Evolutionary conservation across 331 rosid species (phyloP), one percentile per base, ranked within the genome.

Genomic region (Quercus tomentella): DNA sequence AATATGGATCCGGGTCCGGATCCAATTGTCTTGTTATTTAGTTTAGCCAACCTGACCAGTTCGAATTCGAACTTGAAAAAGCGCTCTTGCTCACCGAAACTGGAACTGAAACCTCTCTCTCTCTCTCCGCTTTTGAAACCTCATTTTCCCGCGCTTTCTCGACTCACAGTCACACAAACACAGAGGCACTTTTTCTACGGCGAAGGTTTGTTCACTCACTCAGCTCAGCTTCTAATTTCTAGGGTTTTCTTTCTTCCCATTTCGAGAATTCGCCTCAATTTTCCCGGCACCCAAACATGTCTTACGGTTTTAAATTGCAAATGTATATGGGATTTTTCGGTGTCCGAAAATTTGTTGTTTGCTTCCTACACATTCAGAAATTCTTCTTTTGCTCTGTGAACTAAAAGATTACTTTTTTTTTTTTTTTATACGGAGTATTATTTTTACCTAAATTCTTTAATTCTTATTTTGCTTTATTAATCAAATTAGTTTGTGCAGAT

Each of bases 401-500:
- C 23, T 21, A 58, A 58, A 10, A 26, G 45, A 41, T 58, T 7
- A 10, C 22, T 58, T n/a, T 21, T 22, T 58, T 58, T 58, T 8
- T 26, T 26, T 26, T 26, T 26, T 26, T 26, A 26, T 26, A 26
- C 30, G 30, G 30, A 26, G 2, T 41, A 66, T 66, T 33, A 33
- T 66, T 63, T 30, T 7, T 16, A 7, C 16, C 41, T 20, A 15
- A 62, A 62, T 62, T 26, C 70, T 14, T 12, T 16, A 5, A 6
- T 63, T 28, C 20, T 63, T 16, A 16, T 63, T 63, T 15, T 21
- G 72, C 72, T 26, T 26, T 26, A 26, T 26, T 26, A 26, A 26
- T 26, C 30, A 26, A 26, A 26, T 2, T 26, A 26, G 30, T 26
- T 26, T 26, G 2, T 21, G 72, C 72, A 67, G 72, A 92, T 93